Evolutionary conservation across 2,329 filamentous ascomycete genomes (phyloP).

Genomic region (Albophoma yamanashiensis): DNA sequence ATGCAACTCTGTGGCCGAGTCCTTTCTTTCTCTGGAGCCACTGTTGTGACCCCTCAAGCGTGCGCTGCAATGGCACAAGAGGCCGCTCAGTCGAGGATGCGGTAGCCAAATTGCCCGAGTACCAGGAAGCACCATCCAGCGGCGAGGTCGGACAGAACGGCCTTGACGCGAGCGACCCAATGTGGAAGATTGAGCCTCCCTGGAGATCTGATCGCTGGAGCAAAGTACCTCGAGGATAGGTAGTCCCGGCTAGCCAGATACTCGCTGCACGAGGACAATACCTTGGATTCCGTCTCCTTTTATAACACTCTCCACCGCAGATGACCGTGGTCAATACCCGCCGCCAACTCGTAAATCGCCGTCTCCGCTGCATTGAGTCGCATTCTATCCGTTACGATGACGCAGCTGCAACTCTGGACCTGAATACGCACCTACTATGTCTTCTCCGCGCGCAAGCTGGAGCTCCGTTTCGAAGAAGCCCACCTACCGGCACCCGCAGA

Average conservation of each 20-base stretch:
- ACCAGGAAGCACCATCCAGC: background rate
- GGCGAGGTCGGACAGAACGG: background rate
- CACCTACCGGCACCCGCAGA: background rate
- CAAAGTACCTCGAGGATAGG: background rate
- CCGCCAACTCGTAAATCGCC: background rate
- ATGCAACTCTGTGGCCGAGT: background rate
- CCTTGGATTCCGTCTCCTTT: background rate
- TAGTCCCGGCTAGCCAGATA: background rate
- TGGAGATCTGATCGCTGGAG: background rate
- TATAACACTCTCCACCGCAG: background rate
- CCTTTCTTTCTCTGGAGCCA: background rate
- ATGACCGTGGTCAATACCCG: background rate
- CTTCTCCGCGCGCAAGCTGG: background rate
- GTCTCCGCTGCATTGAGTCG: background rate
- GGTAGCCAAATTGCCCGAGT: background rate
- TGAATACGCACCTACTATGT: background rate
- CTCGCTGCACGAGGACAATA: background rate
- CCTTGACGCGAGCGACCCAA: background rate
- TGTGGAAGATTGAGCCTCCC: background rate
- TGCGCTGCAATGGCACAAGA: background rate
- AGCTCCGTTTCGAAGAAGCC: background rate
- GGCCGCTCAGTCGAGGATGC: background rate
- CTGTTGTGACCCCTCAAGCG: background rate
- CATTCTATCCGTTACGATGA: background rate
- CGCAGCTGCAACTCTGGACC: background rate